These are phyloP conservation scores for Canna indica DNA, from an alignment of 176 grass and related monocot species.

Conservation along the genomic window DNA sequence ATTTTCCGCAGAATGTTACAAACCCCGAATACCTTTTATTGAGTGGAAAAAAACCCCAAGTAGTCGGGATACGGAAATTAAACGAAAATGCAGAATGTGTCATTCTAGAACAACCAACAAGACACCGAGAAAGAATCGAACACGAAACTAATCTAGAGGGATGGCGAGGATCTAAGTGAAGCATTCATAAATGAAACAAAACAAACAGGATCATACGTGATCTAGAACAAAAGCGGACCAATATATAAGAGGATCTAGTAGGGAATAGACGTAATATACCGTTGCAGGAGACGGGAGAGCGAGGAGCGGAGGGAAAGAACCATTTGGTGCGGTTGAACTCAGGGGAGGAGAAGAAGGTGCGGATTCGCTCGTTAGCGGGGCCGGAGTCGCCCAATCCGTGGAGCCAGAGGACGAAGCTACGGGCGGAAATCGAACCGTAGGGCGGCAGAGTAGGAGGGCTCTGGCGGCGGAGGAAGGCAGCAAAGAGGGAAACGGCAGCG, in stretches of 20 bases:
- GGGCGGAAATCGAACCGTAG: conserved; percentile 27
- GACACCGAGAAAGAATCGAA: background rate
- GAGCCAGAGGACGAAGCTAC: conserved; percentile 79
- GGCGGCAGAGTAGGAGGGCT: conserved; percentile 10
- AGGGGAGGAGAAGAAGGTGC: conserved; percentile 58
- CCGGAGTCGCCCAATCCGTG: conserved; percentile 92
- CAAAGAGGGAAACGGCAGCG: conserved; percentile 37
- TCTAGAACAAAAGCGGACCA: background rate
- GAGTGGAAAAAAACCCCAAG: too few relatives aligned
- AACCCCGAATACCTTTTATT: too few relatives aligned
- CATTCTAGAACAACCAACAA: background rate
- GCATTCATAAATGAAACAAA: background rate
- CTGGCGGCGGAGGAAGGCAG: conserved; percentile 20
- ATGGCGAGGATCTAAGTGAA: background rate
- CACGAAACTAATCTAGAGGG: background rate
- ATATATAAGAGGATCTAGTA: background rate
- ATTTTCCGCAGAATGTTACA: background rate
- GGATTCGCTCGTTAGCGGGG: conserved; percentile 77
- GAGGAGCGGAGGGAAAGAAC: conserved; percentile 64
- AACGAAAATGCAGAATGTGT: too few relatives aligned
- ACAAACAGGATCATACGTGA: background rate
- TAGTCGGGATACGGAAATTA: too few relatives aligned
- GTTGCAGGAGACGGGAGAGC: conserved; percentile 68
- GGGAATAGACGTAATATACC: conserved; percentile 6
- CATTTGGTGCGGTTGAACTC: conserved; percentile 73